Evolutionary conservation across 129 eudicot species (phyloP).

Genomic region (Flaveria sonorensis): DNA sequence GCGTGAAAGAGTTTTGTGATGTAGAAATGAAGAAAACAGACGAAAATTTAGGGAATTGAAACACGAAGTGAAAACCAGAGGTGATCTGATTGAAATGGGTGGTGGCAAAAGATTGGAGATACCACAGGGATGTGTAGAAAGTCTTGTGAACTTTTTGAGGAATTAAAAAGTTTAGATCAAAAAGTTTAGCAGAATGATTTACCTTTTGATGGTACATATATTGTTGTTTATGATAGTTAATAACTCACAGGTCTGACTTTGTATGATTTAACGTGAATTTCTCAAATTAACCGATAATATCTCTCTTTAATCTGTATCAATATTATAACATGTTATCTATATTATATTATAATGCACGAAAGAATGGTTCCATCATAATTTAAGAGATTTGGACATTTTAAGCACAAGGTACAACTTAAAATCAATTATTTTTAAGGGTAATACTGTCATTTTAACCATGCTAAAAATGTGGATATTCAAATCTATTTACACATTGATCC

Average conservation of each 20-base stretch:
- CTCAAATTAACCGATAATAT: not conserved
- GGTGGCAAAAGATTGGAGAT: slow-evolving; percentile 29
- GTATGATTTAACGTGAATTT: not conserved
- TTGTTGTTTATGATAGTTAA: not conserved
- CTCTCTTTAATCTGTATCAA: not conserved
- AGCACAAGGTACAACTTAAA: no score
- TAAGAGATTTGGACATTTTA: no score
- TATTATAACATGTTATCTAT: no score
- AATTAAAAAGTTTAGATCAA: not conserved
- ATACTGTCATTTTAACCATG: no score
- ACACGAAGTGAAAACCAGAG: slow-evolving; percentile 4
- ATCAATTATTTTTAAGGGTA: no score
- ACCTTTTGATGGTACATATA: not conserved
- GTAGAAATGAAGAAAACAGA: no score
- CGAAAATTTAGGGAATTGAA: not conserved
- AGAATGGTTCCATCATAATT: no score
- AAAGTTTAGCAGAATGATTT: not conserved
- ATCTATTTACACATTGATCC: no score
- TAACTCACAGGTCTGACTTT: not conserved
- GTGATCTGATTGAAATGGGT: slow-evolving; percentile 30
- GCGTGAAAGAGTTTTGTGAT: slow-evolving; percentile 15
- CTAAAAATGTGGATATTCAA: no score
- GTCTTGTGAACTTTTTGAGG: not conserved
- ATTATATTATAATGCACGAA: no score
- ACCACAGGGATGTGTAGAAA: not conserved